Conservation (phyloP, 2,329 filamentous ascomycete genomes). For the Tolypocladium album region DNA sequence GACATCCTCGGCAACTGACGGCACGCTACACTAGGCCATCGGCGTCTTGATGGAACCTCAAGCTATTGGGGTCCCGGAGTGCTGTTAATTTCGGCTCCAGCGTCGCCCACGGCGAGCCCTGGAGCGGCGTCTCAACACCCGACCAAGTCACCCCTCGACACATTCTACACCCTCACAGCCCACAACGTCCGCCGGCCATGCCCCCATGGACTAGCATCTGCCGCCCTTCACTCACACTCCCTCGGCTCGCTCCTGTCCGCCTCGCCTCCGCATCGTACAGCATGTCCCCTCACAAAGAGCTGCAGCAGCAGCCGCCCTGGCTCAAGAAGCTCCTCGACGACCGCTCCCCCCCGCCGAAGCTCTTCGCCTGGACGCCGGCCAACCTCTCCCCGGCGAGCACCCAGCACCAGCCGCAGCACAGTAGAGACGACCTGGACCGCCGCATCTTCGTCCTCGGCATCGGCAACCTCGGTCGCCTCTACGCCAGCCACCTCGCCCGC, state of each 20-base stretch:
- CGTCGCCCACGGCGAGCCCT: neutral
- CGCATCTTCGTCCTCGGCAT: slow-evolving; percentile 69
- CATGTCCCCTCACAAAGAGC: neutral
- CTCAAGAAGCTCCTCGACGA: slow-evolving; percentile 18
- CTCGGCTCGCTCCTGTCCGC: neutral
- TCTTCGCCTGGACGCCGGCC: slow-evolving; percentile 24
- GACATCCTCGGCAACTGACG: neutral
- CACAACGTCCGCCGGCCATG: neutral
- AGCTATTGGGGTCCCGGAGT: neutral
- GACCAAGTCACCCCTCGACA: neutral
- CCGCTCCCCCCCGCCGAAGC: slow-evolving; percentile 15
- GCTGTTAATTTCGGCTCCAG: no score
- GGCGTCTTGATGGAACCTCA: neutral
- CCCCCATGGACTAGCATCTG: neutral
- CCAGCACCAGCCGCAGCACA: neutral
- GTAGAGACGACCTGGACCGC: slow-evolving; percentile 11
- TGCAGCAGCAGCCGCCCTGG: slow-evolving; percentile 15
- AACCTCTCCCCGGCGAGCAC: slow-evolving; percentile 12
- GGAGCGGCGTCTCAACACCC: neutral
- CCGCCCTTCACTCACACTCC: neutral
- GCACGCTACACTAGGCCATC: neutral
- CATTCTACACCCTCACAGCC: neutral
- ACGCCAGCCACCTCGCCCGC: slow-evolving; percentile 60
- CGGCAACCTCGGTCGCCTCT: slow-evolving; percentile 71
- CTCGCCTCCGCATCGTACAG: neutral